Base-by-base conservation (phyloP, 1,139 yeast genomes). In the Yamadazyma atmosphaerica region DNA sequence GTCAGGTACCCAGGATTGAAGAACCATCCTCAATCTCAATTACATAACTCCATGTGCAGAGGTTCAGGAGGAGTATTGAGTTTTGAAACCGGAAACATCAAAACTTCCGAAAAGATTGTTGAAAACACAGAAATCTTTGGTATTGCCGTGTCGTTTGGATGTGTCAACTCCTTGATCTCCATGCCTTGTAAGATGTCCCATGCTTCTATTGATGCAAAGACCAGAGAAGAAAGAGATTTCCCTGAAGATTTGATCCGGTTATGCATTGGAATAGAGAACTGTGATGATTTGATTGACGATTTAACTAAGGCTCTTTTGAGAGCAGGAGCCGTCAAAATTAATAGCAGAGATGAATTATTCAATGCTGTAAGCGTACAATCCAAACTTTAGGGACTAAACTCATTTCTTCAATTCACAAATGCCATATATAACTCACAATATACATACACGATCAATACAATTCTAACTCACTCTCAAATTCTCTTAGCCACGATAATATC, bases 181-280 rank as follows among this genome's bases (percentile, higher is more conserved):
- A 79, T 89, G 84, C 97, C 97, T 10, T 87, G 96, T 62, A 80
- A 80, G 61, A 89, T 89, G 97, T 86, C 96, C 2, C 97, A 89
- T 58, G 97, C 97, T n/a, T 83, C 96, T 4, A 89, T 90, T 47
- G 96, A 88, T 55, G 84, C 89, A 27, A 81, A 86, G 54, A 83
- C 89, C 7, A 77, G 96, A 59, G 82, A 83, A 43, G 95, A 86
- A 61, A 77, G 97, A 56, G 88, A 83, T 29, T 82, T 89, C 65
- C 96, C 97, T 2, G 96, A 89, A 61, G 97, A 90, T 60, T 71
- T 89, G 55, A 81, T 89, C 52, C 75, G 97, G 52, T 74, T 89
- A 42, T 89, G 96, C 60, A 83, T 89, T 38, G 97, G 97, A 41
- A 89, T 86, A 45, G 95, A 86, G 56, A 79, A 80, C 54, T 63